Base-by-base conservation (phyloP, 495 filamentous ascomycete genomes). In the Cryomyces antarcticus region DNA sequence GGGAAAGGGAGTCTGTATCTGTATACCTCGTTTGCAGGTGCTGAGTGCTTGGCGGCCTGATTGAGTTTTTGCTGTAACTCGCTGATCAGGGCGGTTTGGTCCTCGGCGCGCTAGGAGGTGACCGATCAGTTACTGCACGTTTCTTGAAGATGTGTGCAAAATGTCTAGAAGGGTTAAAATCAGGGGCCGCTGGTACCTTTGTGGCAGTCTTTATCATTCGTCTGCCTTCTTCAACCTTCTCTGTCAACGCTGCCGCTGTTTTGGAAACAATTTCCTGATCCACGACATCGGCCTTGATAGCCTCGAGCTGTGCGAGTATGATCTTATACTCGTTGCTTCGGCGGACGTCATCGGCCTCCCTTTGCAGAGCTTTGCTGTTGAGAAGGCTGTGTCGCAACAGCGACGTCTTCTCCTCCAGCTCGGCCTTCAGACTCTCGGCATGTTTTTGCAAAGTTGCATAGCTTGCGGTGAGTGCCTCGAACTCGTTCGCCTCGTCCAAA, bases 331-430 rank as follows among this genome's bases (percentile, higher is more conserved):
- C 58, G 42, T 50, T 57, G 7, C 48, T 54, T 44, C 45, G 53
- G 11, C 52, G 54, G 28, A 57, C 37, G 36, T 51, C 50, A 30
- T 54, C 56, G 1, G 38, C 10, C 38, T 39, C 38, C 44, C 54
- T 61, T 31, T 59, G 58, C 5, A 65, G 42, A n/a, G 60, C 50
- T n/a, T 62, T 51, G 5, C 41, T 50, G 37, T 61, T 60, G 39
- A 64, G 55, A 28, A 67, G 60, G 5, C 56, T 52, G 27, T 43
- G 37, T 4, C 48, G 45, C 5, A 57, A 47, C 12, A 57, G 47
- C 11, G 47, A 51, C 13, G 52, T 57, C 45, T 63, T 57, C 44
- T 61, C 61, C 11, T 60, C 58, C 17, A 62, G 43, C n/a, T 58
- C 55, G 17, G 49, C 34, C 41, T 62, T 56, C 13, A 62, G 49